phyloP scores from a whole-genome alignment of 2,329 filamentous ascomycete genomes.

The Penicillium palitans region DNA sequence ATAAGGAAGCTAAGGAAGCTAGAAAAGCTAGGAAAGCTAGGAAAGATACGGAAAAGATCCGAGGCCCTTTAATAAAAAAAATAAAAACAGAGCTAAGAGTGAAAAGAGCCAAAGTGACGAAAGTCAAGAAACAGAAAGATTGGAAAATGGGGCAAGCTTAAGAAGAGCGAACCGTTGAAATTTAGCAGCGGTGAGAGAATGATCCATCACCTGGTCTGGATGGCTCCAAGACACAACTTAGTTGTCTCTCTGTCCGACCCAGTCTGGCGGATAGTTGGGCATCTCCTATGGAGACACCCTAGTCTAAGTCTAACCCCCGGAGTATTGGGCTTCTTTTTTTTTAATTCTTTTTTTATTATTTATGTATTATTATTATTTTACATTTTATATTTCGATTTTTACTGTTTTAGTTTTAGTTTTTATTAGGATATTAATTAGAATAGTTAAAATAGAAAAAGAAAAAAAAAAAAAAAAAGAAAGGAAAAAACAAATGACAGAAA shows the following conservation, averaged over 20 bases:
- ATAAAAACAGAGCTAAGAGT: slow-evolving; percentile 1
- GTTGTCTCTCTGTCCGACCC: slow-evolving; percentile 27
- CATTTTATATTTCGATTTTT: background rate
- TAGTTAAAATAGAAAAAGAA: background rate
- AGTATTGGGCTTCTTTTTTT: slow-evolving; percentile 10
- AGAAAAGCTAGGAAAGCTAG: background rate
- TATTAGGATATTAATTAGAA: background rate
- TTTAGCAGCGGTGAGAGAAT: slow-evolving; percentile 27
- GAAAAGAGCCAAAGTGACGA: slow-evolving; percentile 9
- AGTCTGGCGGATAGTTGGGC: slow-evolving; percentile 26
- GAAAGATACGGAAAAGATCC: slow-evolving; percentile 11
- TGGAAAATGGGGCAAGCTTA: slow-evolving; percentile 16
- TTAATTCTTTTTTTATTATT: background rate
- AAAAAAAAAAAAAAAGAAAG: background rate
- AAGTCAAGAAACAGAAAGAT: slow-evolving; percentile 6
- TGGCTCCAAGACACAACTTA: slow-evolving; percentile 21
- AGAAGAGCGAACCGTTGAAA: slow-evolving; percentile 17
- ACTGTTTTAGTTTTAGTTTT: background rate
- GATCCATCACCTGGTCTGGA: slow-evolving; percentile 25
- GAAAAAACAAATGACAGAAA: background rate
- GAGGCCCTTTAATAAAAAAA: background rate
- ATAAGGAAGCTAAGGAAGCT: slow-evolving; percentile 1
- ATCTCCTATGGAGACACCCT: slow-evolving; percentile 12
- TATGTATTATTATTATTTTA: background rate
- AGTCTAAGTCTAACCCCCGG: slow-evolving; percentile 12